Evolutionary conservation across 768 basidiomycete species (phyloP).

Genomic region (Suillus ampliporus): DNA sequence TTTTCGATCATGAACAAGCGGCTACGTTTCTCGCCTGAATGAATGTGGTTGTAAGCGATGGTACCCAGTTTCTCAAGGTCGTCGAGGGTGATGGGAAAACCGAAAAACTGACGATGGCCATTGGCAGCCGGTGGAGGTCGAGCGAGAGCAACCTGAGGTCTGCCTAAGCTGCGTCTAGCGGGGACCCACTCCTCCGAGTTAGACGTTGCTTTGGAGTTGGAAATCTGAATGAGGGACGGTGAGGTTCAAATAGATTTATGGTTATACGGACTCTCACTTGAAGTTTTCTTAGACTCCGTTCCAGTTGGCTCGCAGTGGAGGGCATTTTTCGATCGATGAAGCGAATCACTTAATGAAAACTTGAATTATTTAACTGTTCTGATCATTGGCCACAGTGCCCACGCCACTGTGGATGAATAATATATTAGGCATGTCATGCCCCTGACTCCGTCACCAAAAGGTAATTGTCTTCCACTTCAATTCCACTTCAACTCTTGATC

Average conservation of each 20-base stretch:
- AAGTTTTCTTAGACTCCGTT: too few relatives aligned
- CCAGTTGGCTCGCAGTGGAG: background rate
- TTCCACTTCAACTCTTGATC: too few relatives aligned
- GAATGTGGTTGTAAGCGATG: constrained; percentile 6
- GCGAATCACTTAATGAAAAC: too few relatives aligned
- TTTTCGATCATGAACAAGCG: constrained; percentile 2
- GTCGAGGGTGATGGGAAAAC: background rate
- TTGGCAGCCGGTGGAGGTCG: background rate
- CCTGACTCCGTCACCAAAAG: too few relatives aligned
- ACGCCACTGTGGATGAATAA: too few relatives aligned
- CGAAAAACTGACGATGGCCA: constrained; percentile 1
- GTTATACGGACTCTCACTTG: background rate
- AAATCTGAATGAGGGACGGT: background rate
- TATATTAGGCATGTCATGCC: too few relatives aligned
- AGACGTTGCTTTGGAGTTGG: background rate
- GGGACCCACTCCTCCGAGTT: background rate
- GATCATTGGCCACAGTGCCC: too few relatives aligned
- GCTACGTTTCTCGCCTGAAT: background rate
- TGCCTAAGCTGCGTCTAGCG: background rate
- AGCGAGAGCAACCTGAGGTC: background rate
- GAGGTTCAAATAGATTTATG: background rate
- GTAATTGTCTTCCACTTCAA: too few relatives aligned
- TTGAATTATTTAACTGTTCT: too few relatives aligned
- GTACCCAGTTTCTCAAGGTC: background rate
- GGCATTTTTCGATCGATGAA: too few relatives aligned